phyloP scores from a whole-genome alignment of 345 rosid species.

The Euclidium syriacum region DNA sequence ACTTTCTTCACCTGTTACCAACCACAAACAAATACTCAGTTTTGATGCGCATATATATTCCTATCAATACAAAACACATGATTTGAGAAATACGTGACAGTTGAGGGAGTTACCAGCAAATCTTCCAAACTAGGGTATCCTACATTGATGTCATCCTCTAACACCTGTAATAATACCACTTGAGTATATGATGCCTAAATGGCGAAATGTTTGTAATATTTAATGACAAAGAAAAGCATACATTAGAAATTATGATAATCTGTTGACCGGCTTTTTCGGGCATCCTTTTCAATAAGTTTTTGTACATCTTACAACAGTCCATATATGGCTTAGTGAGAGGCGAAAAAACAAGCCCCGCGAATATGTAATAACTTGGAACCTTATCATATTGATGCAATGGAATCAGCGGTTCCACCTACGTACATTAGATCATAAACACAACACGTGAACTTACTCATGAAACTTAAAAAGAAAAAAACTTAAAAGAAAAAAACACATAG shows the following conservation, averaged over 20 bases:
- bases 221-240: slow-evolving; percentile 16
- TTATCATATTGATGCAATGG: slow-evolving; percentile 1
- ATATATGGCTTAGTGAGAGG: slow-evolving; percentile 30
- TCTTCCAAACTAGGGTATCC: slow-evolving; percentile 64
- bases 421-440: too few relatives aligned
- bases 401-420: slow-evolving; percentile 32
- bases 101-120: slow-evolving; percentile 60
- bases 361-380: slow-evolving; percentile 21
- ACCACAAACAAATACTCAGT: too few relatives aligned
- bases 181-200: not conserved
- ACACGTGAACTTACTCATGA: too few relatives aligned
- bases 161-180: slow-evolving; percentile 54
- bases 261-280: slow-evolving; percentile 57
- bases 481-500: too few relatives aligned
- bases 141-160: slow-evolving; percentile 65
- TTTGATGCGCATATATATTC: too few relatives aligned
- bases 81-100: too few relatives aligned
- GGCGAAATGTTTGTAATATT: too few relatives aligned
- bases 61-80: too few relatives aligned
- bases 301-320: slow-evolving; percentile 52
- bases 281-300: slow-evolving; percentile 42
- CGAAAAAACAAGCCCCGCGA: slow-evolving; percentile 1
- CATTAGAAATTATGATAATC: slow-evolving; percentile 71
- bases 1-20: slow-evolving; percentile 68
- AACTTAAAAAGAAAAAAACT: too few relatives aligned